A percentile compares a stretch with the other conserved stretches of the same genome.
Evolutionary conservation across 306 rosid species (phyloP).

Genomic region (Dryas drummondii): DNA sequence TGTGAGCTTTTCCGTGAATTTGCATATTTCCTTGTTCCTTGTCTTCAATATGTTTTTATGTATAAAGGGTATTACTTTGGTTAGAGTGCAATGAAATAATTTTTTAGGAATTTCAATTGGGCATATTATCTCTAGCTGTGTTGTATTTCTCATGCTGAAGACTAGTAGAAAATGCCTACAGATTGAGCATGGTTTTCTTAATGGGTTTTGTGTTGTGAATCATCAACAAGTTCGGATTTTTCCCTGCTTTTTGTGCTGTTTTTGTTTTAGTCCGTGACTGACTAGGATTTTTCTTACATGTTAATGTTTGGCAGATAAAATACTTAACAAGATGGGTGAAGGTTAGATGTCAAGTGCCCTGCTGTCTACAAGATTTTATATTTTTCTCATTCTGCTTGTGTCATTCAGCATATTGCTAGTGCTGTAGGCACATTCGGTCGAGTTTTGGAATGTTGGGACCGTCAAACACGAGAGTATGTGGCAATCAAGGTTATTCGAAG

Average conservation of each 20-base stretch:
- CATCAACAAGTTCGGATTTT: too few relatives aligned
- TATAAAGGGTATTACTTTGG: too few relatives aligned
- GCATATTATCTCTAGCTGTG: neutral
- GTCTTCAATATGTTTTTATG: neutral
- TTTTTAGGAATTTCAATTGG: too few relatives aligned
- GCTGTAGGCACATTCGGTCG: constrained; percentile 99
- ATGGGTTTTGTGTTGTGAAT: too few relatives aligned
- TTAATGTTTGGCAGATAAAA: constrained; percentile 65
- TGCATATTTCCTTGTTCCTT: neutral
- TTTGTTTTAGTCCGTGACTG: too few relatives aligned
- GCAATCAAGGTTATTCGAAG: constrained; percentile 91
- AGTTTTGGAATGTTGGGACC: constrained; percentile 99
- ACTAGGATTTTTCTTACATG: neutral
- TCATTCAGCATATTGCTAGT: constrained; percentile 94
- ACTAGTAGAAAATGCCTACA: too few relatives aligned
- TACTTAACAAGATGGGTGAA: constrained; percentile 97
- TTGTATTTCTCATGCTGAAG: neutral
- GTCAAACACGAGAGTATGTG: constrained; percentile 76
- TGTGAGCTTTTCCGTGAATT: constrained; percentile 38
- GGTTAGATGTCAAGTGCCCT: constrained; percentile 95
- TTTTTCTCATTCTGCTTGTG: constrained; percentile 73
- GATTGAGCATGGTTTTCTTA: too few relatives aligned
- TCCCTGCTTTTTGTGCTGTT: too few relatives aligned
- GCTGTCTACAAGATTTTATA: constrained; percentile 75
- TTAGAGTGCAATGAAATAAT: too few relatives aligned